Percentiles rank a stretch among this genome's conserved stretches.
Conservation (phyloP, 345 rosid species). For the Lepidium aucheri region DNA sequence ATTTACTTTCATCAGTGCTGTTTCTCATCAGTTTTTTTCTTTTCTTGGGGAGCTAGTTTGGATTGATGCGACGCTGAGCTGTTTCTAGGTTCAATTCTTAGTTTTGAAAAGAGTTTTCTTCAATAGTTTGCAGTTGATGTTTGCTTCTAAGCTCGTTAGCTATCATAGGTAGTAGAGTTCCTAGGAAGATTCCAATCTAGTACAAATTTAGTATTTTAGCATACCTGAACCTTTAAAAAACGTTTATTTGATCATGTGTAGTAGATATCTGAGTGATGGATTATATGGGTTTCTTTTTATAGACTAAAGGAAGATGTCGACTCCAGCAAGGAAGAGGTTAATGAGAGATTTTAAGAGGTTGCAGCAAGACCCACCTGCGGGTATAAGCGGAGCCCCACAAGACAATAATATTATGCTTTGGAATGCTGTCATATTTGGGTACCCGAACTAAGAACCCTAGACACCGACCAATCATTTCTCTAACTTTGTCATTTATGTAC, state of each 20-base stretch:
- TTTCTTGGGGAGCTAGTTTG: not conserved
- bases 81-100: slow-evolving; percentile 4
- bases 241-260: not conserved
- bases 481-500: not conserved
- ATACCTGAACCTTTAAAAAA: not conserved
- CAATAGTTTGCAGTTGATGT: not conserved
- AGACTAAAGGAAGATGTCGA: slow-evolving; percentile 40
- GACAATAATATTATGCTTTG: slow-evolving; percentile 58
- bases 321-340: slow-evolving; percentile 68
- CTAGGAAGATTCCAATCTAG: not conserved
- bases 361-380: slow-evolving; percentile 69
- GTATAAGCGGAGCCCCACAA: slow-evolving; percentile 63
- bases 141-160: slow-evolving; percentile 1
- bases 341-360: slow-evolving; percentile 64
- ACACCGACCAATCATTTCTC: not conserved
- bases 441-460: not conserved
- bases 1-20: not conserved
- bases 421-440: slow-evolving; percentile 70
- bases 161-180: not conserved
- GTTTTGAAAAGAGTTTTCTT: not conserved
- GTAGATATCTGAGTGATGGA: not conserved
- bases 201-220: not conserved
- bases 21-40: not conserved
- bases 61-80: not conserved
- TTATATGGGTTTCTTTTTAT: not conserved